phyloP scores from a whole-genome alignment of 257 asterid genomes.

The Solanum gandarillasii region DNA sequence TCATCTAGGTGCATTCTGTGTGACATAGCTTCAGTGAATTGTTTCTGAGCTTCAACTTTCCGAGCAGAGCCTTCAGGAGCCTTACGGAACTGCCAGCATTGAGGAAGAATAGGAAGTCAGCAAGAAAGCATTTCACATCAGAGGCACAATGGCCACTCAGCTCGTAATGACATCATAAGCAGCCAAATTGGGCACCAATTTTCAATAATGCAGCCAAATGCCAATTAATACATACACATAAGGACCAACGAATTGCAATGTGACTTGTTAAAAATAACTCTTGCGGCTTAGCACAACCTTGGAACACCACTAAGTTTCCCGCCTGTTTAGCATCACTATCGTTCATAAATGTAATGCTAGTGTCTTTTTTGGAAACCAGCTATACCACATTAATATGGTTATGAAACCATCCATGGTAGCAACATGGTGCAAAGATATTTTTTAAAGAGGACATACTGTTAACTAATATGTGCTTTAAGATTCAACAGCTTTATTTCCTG shows the following conservation, averaged over 20 bases:
- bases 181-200: not conserved
- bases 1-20: conserved; percentile 71
- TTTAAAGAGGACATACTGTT: not conserved
- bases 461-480: not conserved
- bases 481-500: not conserved
- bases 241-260: not conserved
- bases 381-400: not conserved
- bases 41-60: conserved; percentile 78
- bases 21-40: conserved; percentile 68
- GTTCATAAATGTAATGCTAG: not conserved
- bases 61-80: conserved; percentile 75
- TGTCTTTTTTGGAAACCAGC: not conserved
- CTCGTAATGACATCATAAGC: not conserved
- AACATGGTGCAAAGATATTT: not conserved
- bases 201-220: not conserved
- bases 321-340: not conserved
- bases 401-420: not conserved
- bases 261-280: not conserved
- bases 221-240: not conserved
- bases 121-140: conserved; percentile 23
- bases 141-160: conserved; percentile 38
- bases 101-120: not conserved
- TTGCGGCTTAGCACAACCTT: not conserved
- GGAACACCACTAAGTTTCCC: not conserved
- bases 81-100: conserved; percentile 34